These are phyloP conservation scores for Candida maris DNA, from an alignment of 805 yeast species.

Conservation along the genomic window DNA sequence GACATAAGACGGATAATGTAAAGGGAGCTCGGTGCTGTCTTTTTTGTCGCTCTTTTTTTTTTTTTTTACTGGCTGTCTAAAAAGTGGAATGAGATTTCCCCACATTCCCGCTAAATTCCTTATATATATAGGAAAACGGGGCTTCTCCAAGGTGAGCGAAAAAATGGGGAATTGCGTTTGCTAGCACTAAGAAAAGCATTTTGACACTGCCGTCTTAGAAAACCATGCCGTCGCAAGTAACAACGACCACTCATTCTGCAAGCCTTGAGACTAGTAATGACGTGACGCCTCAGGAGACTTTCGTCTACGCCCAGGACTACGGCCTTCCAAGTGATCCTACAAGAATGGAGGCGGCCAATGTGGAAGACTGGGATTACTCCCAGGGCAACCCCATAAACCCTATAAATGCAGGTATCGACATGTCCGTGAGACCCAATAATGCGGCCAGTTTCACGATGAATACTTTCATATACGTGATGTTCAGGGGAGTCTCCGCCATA, in stretches of 20 bases:
- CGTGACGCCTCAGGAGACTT: background rate
- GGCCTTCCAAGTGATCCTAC: constrained; percentile 4
- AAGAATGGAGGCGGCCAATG: constrained; percentile 9
- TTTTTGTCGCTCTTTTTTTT: background rate
- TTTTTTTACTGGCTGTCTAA: background rate
- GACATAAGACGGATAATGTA: background rate
- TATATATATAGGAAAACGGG: background rate
- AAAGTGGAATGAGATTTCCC: background rate
- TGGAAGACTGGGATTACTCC: constrained; percentile 9
- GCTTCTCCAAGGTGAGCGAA: background rate
- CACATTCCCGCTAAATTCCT: constrained; percentile 1
- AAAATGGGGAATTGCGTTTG: background rate
- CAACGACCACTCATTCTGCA: background rate
- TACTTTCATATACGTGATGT: constrained; percentile 9
- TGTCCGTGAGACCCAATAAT: constrained; percentile 8
- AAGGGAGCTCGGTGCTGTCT: too few species aligned
- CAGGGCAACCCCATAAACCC: constrained; percentile 10
- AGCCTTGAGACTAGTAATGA: background rate
- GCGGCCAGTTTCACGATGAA: constrained; percentile 8
- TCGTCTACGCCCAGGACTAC: constrained; percentile 5
- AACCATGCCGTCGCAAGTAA: background rate
- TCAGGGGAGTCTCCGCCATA: constrained; percentile 8
- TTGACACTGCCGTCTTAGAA: background rate
- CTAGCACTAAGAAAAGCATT: background rate
- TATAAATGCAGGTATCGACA: constrained; percentile 2